Evolutionary conservation across 352 stramenopile genomes (phyloP), one percentile per base, ranked within the genome.

Genomic region (Globisporangium uncinulatum): DNA sequence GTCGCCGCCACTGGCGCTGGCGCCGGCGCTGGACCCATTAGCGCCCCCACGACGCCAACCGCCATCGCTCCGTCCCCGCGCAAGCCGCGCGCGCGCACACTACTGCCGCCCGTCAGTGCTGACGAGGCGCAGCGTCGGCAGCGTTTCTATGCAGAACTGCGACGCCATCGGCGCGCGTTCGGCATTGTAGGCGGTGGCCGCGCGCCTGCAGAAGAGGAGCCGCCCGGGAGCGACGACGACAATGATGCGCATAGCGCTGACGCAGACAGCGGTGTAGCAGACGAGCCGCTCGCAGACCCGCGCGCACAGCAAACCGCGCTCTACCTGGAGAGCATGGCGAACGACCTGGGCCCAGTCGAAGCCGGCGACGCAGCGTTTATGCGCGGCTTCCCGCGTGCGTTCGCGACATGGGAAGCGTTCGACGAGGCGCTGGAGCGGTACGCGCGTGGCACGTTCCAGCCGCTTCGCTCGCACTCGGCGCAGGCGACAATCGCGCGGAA

Each of bases 341-440:
- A 14, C 51, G 51, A 56, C 7, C 42, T 56, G n/a, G 51, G 51
- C 9, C 51, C 51, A 13, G 36, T 56, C 15, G 51, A 56, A 20
- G 20, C 42, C 0, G 51, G 41, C 20, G 51, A 56, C 29, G 6
- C 37, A 4, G 21, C 34, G 10, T 56, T 56, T 24, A 56, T 56
- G 51, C 51, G 51, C 9, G 24, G 15, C 19, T 56, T 56, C 37
- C 51, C 51, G 5, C 19, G 19, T 9, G 24, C 37, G 37, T 56
- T 56, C 17, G 37, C 24, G 51, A 36, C 51, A 21, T 56, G 51
- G 51, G 36, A 17, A 9, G 21, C 20, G 36, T 47, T 56, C 36
- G 51, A 56, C 20, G 37, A 14, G 19, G 36, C 51, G 36, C 36
- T 56, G n/a, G 36, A 56, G 24, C 36, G 41, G 2, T 56, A 39